These are phyloP conservation scores for Tripterygium wilfordii DNA, from an alignment of 177 flowering plant genomes.

Conservation along the genomic window DNA sequence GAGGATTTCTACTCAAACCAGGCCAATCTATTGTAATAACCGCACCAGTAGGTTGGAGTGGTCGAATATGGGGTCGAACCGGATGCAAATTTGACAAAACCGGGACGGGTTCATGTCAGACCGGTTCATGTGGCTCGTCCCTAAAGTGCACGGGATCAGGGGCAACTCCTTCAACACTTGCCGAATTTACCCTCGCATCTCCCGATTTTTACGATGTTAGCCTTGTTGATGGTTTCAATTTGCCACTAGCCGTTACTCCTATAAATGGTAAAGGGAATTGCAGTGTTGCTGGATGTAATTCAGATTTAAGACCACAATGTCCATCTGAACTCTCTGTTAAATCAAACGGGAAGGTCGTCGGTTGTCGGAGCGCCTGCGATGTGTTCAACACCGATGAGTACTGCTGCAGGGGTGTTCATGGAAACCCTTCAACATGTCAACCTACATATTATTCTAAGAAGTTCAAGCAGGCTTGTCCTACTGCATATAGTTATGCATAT, in stretches of 20 bases:
- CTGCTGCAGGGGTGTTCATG: slow-evolving; percentile 66
- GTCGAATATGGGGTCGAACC: slow-evolving; percentile 92
- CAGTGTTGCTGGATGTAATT: slow-evolving; percentile 61
- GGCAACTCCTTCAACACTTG: slow-evolving; percentile 67
- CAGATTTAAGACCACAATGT: slow-evolving; percentile 53
- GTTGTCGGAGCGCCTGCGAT: slow-evolving; percentile 86
- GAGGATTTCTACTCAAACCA: slow-evolving; percentile 59
- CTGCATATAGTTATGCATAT: slow-evolving; percentile 86
- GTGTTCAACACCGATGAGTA: slow-evolving; percentile 77
- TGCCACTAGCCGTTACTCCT: slow-evolving; percentile 61
- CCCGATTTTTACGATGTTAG: slow-evolving; percentile 87
- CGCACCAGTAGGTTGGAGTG: slow-evolving; percentile 73
- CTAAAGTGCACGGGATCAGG: slow-evolving; percentile 67
- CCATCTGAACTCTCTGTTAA: slow-evolving; percentile 67
- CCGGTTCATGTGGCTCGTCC: slow-evolving; percentile 63
- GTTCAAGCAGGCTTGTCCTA: slow-evolving; percentile 79
- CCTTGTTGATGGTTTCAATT: slow-evolving; percentile 88
- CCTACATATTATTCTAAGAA: slow-evolving; percentile 72
- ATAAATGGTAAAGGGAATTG: slow-evolving; percentile 67
- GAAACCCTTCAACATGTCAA: slow-evolving; percentile 50
- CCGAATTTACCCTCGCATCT: slow-evolving; percentile 70
- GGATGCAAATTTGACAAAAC: slow-evolving; percentile 76
- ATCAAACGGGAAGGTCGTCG: slow-evolving; percentile 39
- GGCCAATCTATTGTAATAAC: slow-evolving; percentile 50
- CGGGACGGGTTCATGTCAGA: slow-evolving; percentile 66